These are phyloP conservation scores for Sugiyamaella neomexicana DNA, from an alignment of 1,139 yeast species.

Conservation along the genomic window DNA sequence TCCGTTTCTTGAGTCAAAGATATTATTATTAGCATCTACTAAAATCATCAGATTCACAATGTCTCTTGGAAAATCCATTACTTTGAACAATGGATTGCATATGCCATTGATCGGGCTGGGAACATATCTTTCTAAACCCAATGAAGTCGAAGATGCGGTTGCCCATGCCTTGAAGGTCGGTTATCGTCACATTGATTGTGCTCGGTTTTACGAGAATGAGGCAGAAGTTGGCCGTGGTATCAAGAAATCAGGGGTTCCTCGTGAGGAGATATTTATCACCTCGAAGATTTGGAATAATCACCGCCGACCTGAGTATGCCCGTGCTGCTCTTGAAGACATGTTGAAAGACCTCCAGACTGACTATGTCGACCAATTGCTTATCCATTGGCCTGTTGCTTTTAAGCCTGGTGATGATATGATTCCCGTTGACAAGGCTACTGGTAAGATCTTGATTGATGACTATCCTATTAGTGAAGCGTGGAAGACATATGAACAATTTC, in stretches of 20 bases:
- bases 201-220: conserved; percentile 58
- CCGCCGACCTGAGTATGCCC: conserved; percentile 61
- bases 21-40: too few relatives aligned
- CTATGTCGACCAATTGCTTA: conserved; percentile 68
- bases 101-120: conserved; percentile 60
- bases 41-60: too few relatives aligned
- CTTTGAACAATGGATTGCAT: conserved; percentile 40
- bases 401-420: conserved; percentile 53
- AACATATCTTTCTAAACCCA: conserved; percentile 55
- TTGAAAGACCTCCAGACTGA: conserved; percentile 62
- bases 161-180: conserved; percentile 42
- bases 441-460: conserved; percentile 45
- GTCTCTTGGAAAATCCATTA: conserved; percentile 24
- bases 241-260: conserved; percentile 32
- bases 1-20: too few relatives aligned
- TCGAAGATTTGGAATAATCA: conserved; percentile 80
- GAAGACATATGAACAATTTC: conserved; percentile 41
- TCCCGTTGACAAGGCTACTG: conserved; percentile 71
- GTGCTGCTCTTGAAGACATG: conserved; percentile 55
- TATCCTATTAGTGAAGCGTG: conserved; percentile 60
- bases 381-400: conserved; percentile 67
- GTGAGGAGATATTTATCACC: conserved; percentile 73
- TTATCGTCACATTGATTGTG: conserved; percentile 65
- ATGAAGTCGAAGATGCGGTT: conserved; percentile 38
- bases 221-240: conserved; percentile 53